Base-by-base conservation (phyloP, 192 early-diverging fungal species). In the Backusella parvicylindrica region DNA sequence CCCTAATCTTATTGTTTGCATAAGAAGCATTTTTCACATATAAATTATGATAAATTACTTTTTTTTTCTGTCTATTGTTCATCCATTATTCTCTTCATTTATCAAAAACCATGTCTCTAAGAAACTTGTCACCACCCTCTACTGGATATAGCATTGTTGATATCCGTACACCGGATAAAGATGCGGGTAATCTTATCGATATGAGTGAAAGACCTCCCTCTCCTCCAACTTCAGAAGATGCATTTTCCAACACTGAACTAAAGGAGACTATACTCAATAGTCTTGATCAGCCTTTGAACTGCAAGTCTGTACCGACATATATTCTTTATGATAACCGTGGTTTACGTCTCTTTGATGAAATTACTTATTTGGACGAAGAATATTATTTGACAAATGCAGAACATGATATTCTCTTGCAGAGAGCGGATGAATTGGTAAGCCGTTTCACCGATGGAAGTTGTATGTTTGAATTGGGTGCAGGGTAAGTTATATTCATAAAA, bases 331-430 rank as follows among this genome's bases (percentile, higher is more conserved):
- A 96, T 71, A 90, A 92, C 40, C 70, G 77, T 1, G 97, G 97
- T 7, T 80, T 98, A 16, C 93, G 94, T 64, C 84, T 95, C 33
- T 98, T 94, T 85, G 97, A 97, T 84, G 81, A 92, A 66, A 97
- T 98, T 75, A 97, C 96, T 0, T 93, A 97, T 66, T 72, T 89
- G 33, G 79, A 89, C 13, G 94, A 95, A 68, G 75, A 81, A 18
- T 98, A 98, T 76, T 97, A 98, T 79, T 81, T 97, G 75, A 95
- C 95, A 12, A 81, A 90, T 43, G 90, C 92, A 47, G 97, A 98
- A 80, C 90, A 92, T 30, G 88, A 95, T n/a, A 91, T 98, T 68
- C 83, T 98, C 56, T 76, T 84, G 32, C 80, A 82, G 4, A 77
- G 90, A 26, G 88, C 83, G 6, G 83, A 87, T 36, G 86, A 89